Evolutionary conservation across 345 rosid genomes (phyloP), one percentile per base, ranked within the genome.

Genomic region (Raphanus sativus): DNA sequence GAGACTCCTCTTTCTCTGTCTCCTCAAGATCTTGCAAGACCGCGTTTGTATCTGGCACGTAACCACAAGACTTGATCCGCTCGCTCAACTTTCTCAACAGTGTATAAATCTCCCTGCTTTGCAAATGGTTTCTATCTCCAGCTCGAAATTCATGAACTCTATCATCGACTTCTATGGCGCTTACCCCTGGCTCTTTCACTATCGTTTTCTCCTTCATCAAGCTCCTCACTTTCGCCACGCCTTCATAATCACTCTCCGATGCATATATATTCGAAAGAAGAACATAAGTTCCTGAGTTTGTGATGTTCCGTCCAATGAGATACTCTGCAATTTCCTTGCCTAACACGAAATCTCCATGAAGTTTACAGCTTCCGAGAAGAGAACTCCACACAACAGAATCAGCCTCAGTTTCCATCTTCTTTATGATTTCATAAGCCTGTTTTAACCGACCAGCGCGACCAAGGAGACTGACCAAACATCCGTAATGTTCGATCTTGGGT

Each of bases 401-500:
- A 0, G 89, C 83, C 11, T 85, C 85, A 6, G 84, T 61, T 45
- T 69, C 77, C 90, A 92, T 87, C 68, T 78, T 77, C 63, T 67
- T 80, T 2, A 87, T 78, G 58, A 85, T 80, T 26, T 83, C 73
- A 25, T 85, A 86, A 0, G 91, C 97, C 52, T 73, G 89, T 17
- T 87, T 88, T 24, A 91, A 38, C 67, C 62, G 77, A 50, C 95
- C 97, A 0, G 89, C 86, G 7, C 90, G 93, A 21, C 91, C 88
- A 1, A 89, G 88, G 16, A 93, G 84, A 79, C 87, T 88, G 3
- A 88, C 90, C 86, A 89, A 79, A 50, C 93, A 91, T 65, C 98
- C 97, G 11, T 91, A 91, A 76, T 93, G 98, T 74, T 90, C 97
- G 2, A 91, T 85, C 84, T 86, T 91, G 0, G 91, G 95, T 70